Evolutionary conservation across 2,329 filamentous ascomycete species (phyloP).

Genomic region (Alternaria angustiovoidea): DNA sequence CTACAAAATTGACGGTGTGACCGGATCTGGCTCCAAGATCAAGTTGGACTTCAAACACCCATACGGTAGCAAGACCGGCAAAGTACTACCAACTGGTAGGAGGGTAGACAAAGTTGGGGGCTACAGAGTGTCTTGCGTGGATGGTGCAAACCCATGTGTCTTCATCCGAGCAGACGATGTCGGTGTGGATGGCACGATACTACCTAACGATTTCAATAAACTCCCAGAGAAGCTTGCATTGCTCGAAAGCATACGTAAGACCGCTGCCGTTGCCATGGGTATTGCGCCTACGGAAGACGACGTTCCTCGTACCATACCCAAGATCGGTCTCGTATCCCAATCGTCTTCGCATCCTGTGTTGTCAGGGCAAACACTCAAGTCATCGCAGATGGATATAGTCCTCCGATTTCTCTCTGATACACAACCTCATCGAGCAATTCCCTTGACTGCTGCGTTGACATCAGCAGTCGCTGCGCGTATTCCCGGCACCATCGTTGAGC

Average conservation of each 20-base stretch:
- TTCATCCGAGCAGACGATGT: conserved; percentile 67
- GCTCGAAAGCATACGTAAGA: conserved; percentile 66
- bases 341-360: conserved; percentile 50
- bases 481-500: conserved; percentile 47
- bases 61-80: conserved; percentile 70
- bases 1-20: conserved; percentile 71
- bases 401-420: conserved; percentile 55
- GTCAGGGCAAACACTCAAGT: conserved; percentile 48
- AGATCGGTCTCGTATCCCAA: conserved; percentile 65
- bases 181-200: conserved; percentile 59
- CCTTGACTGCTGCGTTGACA: conserved; percentile 54
- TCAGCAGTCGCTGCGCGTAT: conserved; percentile 53
- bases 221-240: conserved; percentile 58
- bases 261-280: conserved; percentile 69
- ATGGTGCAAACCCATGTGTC: conserved; percentile 70
- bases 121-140: conserved; percentile 65
- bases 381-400: conserved; percentile 49
- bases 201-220: conserved; percentile 63
- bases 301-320: conserved; percentile 67
- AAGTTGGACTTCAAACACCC: conserved; percentile 69
- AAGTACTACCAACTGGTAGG: conserved; percentile 67
- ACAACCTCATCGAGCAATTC: conserved; percentile 56
- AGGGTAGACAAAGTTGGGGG: conserved; percentile 61
- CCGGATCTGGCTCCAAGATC: conserved; percentile 65
- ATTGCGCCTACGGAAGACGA: conserved; percentile 56